Evolutionary conservation across 2,329 filamentous ascomycete species (phyloP), one percentile per base, ranked within the genome.

Genomic region (Ophiostoma populinum): DNA sequence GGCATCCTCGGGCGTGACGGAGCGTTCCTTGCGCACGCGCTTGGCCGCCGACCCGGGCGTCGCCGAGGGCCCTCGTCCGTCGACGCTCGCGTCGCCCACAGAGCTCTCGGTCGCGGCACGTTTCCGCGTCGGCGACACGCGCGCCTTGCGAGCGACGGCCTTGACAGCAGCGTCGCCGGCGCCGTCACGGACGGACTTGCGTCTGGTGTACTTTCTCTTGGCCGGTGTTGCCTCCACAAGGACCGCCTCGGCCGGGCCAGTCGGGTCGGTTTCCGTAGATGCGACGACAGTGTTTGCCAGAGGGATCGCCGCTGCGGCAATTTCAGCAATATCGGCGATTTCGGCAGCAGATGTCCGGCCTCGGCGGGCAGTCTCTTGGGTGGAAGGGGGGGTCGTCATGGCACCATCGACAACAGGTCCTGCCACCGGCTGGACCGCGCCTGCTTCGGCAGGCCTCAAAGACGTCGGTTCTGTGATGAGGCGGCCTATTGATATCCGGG

Each of bases 1-100:
- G 4, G 72, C 69, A 43, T 75, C 69, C 35, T 76, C 71, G 2
- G 75, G 75, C 0, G 74, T 77, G 4, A 55, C 43, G 12, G 65
- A 61, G 39, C 67, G 61, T 35, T 60, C 55, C 28, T 54, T 45
- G 41, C 58, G 45, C 35, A 46, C 29, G 32, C 49, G 40, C 34
- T 47, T 45, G 2, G 46, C 46, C 6, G 45, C 44, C 19, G 45
- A 40, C 4, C 24, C n/a, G n/a, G n/a, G n/a, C n/a, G n/a, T n/a
- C n/a, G n/a, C n/a, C n/a, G n/a, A n/a, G n/a, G n/a, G n/a, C n/a
- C n/a, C n/a, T n/a, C n/a, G n/a, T n/a, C n/a, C n/a, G n/a, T n/a
- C n/a, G n/a, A n/a, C n/a, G n/a, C n/a, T n/a, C n/a, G n/a, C n/a
- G n/a, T n/a, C n/a, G n/a, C n/a, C n/a, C n/a, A n/a, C n/a, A n/a